phyloP scores from a whole-genome alignment of 2,329 filamentous ascomycete genomes.

The Grosmannia huntii region DNA sequence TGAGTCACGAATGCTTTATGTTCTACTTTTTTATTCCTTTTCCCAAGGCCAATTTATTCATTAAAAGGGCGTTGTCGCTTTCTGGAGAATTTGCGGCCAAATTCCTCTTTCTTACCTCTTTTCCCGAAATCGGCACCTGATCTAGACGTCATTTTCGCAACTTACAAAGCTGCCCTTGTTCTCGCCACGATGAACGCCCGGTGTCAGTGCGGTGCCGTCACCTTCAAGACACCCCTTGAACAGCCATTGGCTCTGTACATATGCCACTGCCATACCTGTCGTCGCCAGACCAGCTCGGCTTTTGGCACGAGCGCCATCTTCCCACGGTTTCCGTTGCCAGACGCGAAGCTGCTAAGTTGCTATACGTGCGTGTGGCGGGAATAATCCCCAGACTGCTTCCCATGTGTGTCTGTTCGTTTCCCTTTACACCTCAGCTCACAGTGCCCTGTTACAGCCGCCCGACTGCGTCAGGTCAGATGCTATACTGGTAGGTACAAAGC shows the following conservation, averaged over 20 bases:
- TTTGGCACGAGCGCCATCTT: conserved; percentile 61
- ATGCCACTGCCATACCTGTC: conserved; percentile 14
- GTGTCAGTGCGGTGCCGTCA: conserved; percentile 13
- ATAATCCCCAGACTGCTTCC: background rate
- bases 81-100: background rate
- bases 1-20: background rate
- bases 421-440: background rate
- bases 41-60: background rate
- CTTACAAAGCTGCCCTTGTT: conserved; percentile 17
- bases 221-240: conserved; percentile 11
- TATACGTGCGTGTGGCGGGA: conserved; percentile 33
- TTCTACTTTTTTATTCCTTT: background rate
- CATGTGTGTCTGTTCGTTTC: background rate
- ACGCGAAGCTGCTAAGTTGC: conserved; percentile 33
- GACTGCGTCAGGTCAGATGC: conserved; percentile 40
- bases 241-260: conserved; percentile 14
- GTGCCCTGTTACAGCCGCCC: conserved; percentile 30
- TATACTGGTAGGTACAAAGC: conserved; percentile 38
- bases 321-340: conserved; percentile 47
- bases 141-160: background rate
- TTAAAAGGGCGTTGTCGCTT: background rate
- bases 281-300: conserved; percentile 23
- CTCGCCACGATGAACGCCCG: conserved; percentile 11
- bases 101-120: too few species aligned
- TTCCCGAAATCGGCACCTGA: background rate